These are phyloP conservation scores for Ustilago hordei DNA, from an alignment of 1,284 basidiomycete species.

Conservation along the genomic window DNA sequence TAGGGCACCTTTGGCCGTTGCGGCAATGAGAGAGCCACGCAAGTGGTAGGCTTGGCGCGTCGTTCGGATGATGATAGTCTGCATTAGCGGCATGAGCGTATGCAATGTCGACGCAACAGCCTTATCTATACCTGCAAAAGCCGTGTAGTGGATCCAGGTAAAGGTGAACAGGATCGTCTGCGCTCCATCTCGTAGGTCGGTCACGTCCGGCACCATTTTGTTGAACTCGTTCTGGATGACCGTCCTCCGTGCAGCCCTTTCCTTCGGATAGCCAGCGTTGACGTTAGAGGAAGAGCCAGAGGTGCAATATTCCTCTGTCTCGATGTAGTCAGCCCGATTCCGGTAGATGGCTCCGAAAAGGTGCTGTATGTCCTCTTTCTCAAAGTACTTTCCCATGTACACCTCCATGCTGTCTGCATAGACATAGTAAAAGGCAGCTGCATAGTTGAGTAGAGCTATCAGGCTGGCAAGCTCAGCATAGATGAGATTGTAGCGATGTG, in stretches of 20 bases:
- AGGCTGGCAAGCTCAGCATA: slow-evolving; percentile 23
- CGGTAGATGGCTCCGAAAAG: slow-evolving; percentile 6
- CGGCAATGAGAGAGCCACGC: not conserved
- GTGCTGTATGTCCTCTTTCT: not conserved
- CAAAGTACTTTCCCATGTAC: slow-evolving; percentile 7
- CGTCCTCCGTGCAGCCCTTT: not conserved
- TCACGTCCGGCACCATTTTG: slow-evolving; percentile 16
- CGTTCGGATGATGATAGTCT: slow-evolving; percentile 27
- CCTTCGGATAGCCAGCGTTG: not conserved
- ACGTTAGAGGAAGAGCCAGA: not conserved
- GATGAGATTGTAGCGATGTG: not conserved
- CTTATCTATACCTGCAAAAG: not conserved
- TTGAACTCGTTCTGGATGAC: not conserved
- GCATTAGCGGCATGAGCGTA: slow-evolving; percentile 23
- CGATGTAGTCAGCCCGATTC: slow-evolving; percentile 15
- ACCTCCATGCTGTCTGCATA: slow-evolving; percentile 13
- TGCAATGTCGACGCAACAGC: slow-evolving; percentile 14
- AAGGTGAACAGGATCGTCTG: slow-evolving; percentile 37
- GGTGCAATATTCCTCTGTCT: slow-evolving; percentile 23
- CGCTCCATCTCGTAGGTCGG: slow-evolving; percentile 29
- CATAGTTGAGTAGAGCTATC: slow-evolving; percentile 37
- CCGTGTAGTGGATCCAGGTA: slow-evolving; percentile 36
- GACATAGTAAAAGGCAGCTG: slow-evolving; percentile 16
- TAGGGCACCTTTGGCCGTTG: not conserved
- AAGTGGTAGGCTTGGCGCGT: slow-evolving; percentile 4